Base-by-base conservation (phyloP, 2,329 filamentous ascomycete species). In the Fusarium multiceps region DNA sequence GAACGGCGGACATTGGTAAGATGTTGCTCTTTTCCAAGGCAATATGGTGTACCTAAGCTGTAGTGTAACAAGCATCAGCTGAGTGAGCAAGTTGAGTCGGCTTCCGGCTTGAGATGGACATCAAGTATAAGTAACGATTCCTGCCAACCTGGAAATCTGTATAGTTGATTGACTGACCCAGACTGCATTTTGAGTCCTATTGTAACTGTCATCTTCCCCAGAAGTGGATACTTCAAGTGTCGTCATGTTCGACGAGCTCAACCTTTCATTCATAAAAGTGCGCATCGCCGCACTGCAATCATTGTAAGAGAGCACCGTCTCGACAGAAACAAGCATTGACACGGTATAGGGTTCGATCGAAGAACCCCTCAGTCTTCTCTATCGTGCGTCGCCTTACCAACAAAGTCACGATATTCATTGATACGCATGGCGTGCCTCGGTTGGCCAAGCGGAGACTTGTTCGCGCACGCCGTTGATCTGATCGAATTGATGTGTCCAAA, bases 231-330 rank as follows among this genome's bases (percentile, higher is more conserved):
- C 7, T 18, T n/a, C 5, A 16, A 23, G 6, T 25, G 21, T 49
- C 69, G 74, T 62, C 47, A 81, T 80, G 77, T 77, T 80, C 41
- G 78, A 82, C 43, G 81, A 84, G 48, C 75, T 85, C 42, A 81
- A 82, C 66, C 73, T 77, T 37, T 78, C 81, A 40, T 73, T 86
- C 37, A 78, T 81, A 59, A 82, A 83, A 54, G 78, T 86, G 63
- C 83, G 84, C 66, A 81, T 87, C 64, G 83, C 83, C 28, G 79
- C 84, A 28, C 75, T 85, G 37, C 82, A 84, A 74, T 81, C 80
- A 46, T 77, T 84, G 84, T 86, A 77, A 72, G 84, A 81, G 14
- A n/a, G 9, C 10, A n/a, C 23, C 18, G n/a, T 21, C 23, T 14
- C 13, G 21, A 47, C 23, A 18, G n/a, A n/a, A 20, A 56, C 7